phyloP scores from a whole-genome alignment of 179 eudicot genomes.

The Beta corolliflora region DNA sequence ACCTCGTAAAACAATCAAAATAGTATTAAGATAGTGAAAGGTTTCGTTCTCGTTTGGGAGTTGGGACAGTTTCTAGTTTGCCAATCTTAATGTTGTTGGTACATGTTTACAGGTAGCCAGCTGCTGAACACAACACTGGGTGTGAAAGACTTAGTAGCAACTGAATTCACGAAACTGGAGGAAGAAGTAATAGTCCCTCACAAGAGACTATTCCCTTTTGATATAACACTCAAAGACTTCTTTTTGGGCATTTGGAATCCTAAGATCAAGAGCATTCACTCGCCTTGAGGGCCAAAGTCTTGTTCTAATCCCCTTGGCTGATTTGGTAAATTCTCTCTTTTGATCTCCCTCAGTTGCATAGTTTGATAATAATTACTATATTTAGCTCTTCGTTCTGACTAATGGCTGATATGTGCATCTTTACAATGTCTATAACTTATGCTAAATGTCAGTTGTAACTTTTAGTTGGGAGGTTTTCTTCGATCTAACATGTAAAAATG shows the following conservation, averaged over 20 bases:
- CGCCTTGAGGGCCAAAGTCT: constrained; percentile 81
- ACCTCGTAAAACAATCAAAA: neutral
- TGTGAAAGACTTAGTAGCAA: constrained; percentile 79
- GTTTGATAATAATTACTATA: neutral
- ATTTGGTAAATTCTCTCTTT: constrained; percentile 55
- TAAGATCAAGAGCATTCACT: constrained; percentile 92
- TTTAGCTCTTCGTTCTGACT: too few relatives aligned
- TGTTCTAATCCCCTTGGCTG: constrained; percentile 84
- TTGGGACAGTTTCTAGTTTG: neutral
- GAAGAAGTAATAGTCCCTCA: constrained; percentile 68
- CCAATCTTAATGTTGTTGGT: neutral
- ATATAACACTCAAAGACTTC: constrained; percentile 73
- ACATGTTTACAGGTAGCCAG: constrained; percentile 69
- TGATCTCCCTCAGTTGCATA: neutral
- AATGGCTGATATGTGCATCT: too few relatives aligned
- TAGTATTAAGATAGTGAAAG: neutral
- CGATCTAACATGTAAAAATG: constrained; percentile 20
- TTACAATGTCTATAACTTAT: too few relatives aligned
- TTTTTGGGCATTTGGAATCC: constrained; percentile 96
- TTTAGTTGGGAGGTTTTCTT: constrained; percentile 5
- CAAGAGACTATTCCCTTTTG: constrained; percentile 73
- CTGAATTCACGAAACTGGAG: constrained; percentile 71
- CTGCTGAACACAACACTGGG: constrained; percentile 83
- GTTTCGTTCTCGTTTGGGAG: too few relatives aligned
- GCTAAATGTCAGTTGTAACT: neutral